A percentile compares a stretch with the other conserved stretches of the same genome.
These are phyloP conservation scores for Stemphylium beticola DNA, from an alignment of 2,329 filamentous ascomycete species.

Conservation along the genomic window DNA sequence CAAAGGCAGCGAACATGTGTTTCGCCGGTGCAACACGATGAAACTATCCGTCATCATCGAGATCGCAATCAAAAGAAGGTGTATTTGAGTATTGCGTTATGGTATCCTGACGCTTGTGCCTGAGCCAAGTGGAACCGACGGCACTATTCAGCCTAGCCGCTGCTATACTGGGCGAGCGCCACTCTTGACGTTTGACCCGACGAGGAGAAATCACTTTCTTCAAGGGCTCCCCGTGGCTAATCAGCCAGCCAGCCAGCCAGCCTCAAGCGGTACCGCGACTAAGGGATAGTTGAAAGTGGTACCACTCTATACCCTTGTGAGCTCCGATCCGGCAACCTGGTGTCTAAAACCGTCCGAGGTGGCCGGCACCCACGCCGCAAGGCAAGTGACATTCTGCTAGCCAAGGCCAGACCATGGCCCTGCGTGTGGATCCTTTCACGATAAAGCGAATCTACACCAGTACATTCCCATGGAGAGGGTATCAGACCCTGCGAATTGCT, in stretches of 20 bases:
- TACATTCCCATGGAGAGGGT: neutral
- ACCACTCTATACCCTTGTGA: neutral
- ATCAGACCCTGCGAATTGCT: neutral
- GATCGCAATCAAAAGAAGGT: neutral
- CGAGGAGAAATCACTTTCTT: conserved; percentile 12
- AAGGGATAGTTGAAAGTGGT: neutral
- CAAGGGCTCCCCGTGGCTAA: too few relatives aligned
- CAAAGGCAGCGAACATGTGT: conserved; percentile 5
- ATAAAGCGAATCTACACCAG: neutral
- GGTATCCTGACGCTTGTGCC: conserved; percentile 4
- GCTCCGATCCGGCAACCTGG: conserved; percentile 5
- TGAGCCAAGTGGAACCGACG: conserved; percentile 4
- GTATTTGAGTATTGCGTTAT: conserved; percentile 2
- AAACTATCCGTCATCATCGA: conserved; percentile 1
- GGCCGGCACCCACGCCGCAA: neutral
- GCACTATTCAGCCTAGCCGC: conserved; percentile 7
- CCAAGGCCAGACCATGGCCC: neutral
- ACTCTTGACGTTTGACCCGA: conserved; percentile 6
- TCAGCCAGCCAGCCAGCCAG: conserved; percentile 3
- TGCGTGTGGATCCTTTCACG: neutral
- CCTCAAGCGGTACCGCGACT: conserved; percentile 3
- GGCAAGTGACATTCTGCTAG: conserved; percentile 2
- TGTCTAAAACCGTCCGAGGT: neutral
- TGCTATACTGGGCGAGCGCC: conserved; percentile 10
- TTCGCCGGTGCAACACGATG: conserved; percentile 4